These are phyloP conservation scores for Clarireedia homoeocarpa DNA, from an alignment of 2,329 filamentous ascomycete species.

Conservation along the genomic window DNA sequence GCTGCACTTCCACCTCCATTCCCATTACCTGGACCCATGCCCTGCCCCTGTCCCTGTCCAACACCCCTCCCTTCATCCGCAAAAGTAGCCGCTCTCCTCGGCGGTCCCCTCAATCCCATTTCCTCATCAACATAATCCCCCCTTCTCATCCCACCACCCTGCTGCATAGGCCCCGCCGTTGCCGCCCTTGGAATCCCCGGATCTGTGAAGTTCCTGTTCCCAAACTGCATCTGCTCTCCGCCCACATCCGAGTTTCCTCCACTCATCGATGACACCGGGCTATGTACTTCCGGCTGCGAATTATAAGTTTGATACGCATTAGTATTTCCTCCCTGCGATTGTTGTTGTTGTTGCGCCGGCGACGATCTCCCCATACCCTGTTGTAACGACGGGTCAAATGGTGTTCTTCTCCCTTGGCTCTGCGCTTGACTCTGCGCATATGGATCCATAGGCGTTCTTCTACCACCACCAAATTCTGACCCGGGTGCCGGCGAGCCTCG, in stretches of 20 bases:
- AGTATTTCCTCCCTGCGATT: not conserved
- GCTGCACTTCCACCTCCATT: not conserved
- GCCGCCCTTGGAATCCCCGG: conserved; percentile 1
- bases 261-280: not conserved
- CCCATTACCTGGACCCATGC: not conserved
- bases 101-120: not conserved
- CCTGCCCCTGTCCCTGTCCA: not conserved
- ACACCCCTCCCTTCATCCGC: not conserved
- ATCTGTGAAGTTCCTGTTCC: not conserved
- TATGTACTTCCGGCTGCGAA: not conserved
- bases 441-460: not conserved
- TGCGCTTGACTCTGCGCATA: not conserved
- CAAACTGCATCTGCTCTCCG: not conserved
- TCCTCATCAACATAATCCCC: not conserved
- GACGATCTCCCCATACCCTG: not conserved
- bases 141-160: not conserved
- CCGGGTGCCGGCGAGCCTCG: not conserved
- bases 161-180: not conserved
- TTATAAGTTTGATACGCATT: not conserved
- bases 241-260: not conserved
- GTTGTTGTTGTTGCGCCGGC: not conserved
- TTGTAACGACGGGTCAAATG: conserved; percentile 2
- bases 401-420: not conserved
- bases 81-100: not conserved
- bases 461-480: not conserved